Percentiles rank a stretch among this genome's conserved stretches.
Evolutionary conservation across 768 basidiomycete genomes (phyloP).

Genomic region (Rhizopogon rudus): DNA sequence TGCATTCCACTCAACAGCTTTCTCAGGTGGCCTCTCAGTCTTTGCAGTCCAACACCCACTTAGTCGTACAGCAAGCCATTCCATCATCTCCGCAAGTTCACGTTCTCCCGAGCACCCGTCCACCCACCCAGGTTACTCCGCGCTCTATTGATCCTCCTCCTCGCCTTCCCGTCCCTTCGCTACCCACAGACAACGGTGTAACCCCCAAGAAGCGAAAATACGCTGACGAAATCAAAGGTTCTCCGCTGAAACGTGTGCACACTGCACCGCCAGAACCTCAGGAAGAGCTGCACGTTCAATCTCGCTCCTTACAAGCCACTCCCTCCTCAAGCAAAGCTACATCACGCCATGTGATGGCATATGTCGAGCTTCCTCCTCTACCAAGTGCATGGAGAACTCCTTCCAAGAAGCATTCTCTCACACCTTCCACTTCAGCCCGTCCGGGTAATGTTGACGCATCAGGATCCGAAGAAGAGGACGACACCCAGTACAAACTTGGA

Average conservation of each 20-base stretch:
- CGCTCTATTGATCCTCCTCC: constrained; percentile 30
- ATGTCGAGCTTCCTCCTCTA: constrained; percentile 27
- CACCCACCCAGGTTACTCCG: constrained; percentile 21
- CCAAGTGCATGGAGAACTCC: constrained; percentile 24
- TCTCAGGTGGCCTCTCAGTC: constrained; percentile 5
- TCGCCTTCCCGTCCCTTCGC: constrained; percentile 50
- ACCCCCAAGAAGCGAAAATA: constrained; percentile 75
- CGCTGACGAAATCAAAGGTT: constrained; percentile 53
- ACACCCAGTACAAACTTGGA: constrained; percentile 21
- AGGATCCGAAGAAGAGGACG: constrained; percentile 38
- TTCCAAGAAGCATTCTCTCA: constrained; percentile 14
- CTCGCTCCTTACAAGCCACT: not conserved
- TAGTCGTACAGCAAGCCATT: not conserved
- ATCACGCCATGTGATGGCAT: constrained; percentile 28
- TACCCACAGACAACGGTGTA: constrained; percentile 16
- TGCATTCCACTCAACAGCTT: constrained; percentile 14
- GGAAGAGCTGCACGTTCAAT: not conserved
- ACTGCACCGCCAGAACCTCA: not conserved
- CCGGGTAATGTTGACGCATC: constrained; percentile 35
- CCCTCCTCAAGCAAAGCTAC: constrained; percentile 20
- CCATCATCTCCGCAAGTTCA: not conserved
- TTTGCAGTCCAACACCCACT: constrained; percentile 4
- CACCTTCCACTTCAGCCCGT: constrained; percentile 40
- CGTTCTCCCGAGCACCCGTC: not conserved
- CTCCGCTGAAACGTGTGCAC: constrained; percentile 57